phyloP scores from a whole-genome alignment of 2,329 filamentous ascomycete genomes.

The Ambrosiella beaveri region DNA sequence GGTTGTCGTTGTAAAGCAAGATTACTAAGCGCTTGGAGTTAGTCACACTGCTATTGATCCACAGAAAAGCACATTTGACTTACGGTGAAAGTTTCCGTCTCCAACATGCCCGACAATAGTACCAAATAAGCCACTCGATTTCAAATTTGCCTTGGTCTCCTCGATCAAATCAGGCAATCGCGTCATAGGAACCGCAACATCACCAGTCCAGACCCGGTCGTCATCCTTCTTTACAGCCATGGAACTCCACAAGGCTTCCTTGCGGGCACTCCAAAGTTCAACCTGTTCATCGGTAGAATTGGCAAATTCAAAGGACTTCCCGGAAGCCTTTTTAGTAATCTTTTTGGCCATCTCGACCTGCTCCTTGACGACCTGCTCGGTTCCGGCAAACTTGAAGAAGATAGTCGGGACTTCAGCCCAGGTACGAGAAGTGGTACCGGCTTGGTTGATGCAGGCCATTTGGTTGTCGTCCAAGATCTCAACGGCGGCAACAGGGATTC shows the following conservation, averaged over 20 bases:
- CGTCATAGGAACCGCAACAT: slow-evolving; percentile 70
- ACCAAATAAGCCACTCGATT: slow-evolving; percentile 26
- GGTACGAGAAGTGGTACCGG: slow-evolving; percentile 44
- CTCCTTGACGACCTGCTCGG: slow-evolving; percentile 54
- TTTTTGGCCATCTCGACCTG: slow-evolving; percentile 51
- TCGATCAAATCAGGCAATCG: slow-evolving; percentile 59
- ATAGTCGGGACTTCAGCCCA: slow-evolving; percentile 62
- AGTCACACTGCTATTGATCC: background rate
- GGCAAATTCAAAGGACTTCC: slow-evolving; percentile 63
- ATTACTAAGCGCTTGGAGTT: slow-evolving; percentile 24
- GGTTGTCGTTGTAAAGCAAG: slow-evolving; percentile 43
- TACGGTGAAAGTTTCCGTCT: slow-evolving; percentile 61
- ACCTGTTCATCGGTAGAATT: slow-evolving; percentile 49
- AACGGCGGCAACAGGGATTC: slow-evolving; percentile 75
- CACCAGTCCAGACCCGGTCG: slow-evolving; percentile 72
- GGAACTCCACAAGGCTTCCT: slow-evolving; percentile 69
- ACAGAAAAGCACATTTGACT: slow-evolving; percentile 15
- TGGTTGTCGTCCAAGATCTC: slow-evolving; percentile 87
- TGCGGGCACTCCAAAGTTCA: slow-evolving; percentile 69
- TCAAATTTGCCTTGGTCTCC: slow-evolving; percentile 38
- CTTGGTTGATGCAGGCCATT: slow-evolving; percentile 54
- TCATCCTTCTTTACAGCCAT: slow-evolving; percentile 47
- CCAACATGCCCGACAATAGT: slow-evolving; percentile 55
- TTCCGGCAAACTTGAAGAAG: slow-evolving; percentile 73
- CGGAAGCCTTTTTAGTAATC: slow-evolving; percentile 43